Evolutionary conservation across 306 rosid genomes (phyloP).

Genomic region (Vachellia pachyceras): DNA sequence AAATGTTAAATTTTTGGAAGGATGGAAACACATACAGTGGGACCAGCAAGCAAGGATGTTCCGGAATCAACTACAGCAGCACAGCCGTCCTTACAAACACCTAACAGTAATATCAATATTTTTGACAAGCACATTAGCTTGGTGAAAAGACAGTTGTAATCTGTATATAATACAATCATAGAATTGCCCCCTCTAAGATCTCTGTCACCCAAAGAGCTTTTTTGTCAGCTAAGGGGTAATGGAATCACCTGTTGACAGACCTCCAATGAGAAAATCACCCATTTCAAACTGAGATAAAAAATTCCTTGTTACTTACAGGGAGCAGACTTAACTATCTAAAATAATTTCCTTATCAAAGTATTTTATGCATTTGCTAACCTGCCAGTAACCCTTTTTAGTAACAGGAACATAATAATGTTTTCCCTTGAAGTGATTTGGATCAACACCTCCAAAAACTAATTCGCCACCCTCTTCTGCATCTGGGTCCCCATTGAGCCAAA

Average conservation of each 20-base stretch:
- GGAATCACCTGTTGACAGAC: slow-evolving; percentile 73
- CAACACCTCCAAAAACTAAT: slow-evolving; percentile 78
- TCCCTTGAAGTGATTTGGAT: slow-evolving; percentile 75
- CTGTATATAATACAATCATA: not conserved
- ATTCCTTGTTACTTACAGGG: slow-evolving; percentile 14
- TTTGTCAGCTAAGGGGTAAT: slow-evolving; percentile 18
- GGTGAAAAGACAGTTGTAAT: not conserved
- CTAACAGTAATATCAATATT: slow-evolving; percentile 47
- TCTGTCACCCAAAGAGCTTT: not conserved
- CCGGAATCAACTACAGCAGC: slow-evolving; percentile 91
- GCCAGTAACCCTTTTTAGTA: slow-evolving; percentile 90
- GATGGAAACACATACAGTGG: slow-evolving; percentile 64
- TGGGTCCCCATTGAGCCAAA: slow-evolving; percentile 83
- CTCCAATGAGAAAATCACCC: slow-evolving; percentile 79
- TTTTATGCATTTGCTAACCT: slow-evolving; percentile 50
- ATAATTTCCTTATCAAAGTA: slow-evolving; percentile 9
- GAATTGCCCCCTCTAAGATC: not conserved
- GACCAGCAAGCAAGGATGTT: slow-evolving; percentile 89
- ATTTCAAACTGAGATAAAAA: slow-evolving; percentile 69
- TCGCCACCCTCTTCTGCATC: slow-evolving; percentile 69
- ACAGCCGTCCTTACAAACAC: slow-evolving; percentile 76
- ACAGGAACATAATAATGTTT: slow-evolving; percentile 79
- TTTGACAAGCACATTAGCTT: slow-evolving; percentile 17
- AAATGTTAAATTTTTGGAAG: slow-evolving; percentile 17
- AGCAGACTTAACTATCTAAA: slow-evolving; percentile 15